Percentiles rank a stretch among this genome's conserved stretches.
phyloP scores from a whole-genome alignment of 805 yeast genomes.

The Schizosaccharomyces osmophilus region DNA sequence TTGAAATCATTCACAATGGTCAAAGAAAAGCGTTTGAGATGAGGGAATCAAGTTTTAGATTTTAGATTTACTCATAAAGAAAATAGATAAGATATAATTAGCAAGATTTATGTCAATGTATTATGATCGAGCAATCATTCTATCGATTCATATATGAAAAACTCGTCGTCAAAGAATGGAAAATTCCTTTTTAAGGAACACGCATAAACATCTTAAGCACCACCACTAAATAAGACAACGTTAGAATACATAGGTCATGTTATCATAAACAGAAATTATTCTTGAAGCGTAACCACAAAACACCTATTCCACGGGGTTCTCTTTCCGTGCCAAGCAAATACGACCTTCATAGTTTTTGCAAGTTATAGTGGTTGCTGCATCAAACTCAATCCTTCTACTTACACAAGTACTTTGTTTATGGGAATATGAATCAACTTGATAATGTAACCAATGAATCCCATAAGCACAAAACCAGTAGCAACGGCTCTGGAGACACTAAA shows the following conservation, averaged over 20 bases:
- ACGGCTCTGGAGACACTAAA: conserved; percentile 73
- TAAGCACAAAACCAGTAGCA: conserved; percentile 84
- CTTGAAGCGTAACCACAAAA: no score
- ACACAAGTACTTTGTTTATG: conserved; percentile 2
- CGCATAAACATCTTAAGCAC: background rate
- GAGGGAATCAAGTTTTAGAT: no score
- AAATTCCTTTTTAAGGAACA: background rate
- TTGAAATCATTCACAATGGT: no score
- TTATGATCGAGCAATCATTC: no score
- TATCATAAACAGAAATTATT: no score
- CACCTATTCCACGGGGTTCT: no score
- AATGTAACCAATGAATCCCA: conserved; percentile 89
- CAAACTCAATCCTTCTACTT: background rate
- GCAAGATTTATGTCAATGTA: no score
- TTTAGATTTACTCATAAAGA: no score
- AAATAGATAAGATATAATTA: no score
- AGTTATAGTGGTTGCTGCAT: background rate
- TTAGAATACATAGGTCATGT: background rate
- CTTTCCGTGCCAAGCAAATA: background rate
- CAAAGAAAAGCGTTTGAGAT: no score
- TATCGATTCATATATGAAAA: background rate
- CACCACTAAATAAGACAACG: background rate
- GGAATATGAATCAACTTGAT: conserved; percentile 36
- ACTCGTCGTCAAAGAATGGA: background rate
- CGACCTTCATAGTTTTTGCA: no score